A percentile compares a stretch with the other conserved stretches of the same genome.
Evolutionary conservation across 345 rosid genomes (phyloP).

Genomic region (Heritiera littoralis): DNA sequence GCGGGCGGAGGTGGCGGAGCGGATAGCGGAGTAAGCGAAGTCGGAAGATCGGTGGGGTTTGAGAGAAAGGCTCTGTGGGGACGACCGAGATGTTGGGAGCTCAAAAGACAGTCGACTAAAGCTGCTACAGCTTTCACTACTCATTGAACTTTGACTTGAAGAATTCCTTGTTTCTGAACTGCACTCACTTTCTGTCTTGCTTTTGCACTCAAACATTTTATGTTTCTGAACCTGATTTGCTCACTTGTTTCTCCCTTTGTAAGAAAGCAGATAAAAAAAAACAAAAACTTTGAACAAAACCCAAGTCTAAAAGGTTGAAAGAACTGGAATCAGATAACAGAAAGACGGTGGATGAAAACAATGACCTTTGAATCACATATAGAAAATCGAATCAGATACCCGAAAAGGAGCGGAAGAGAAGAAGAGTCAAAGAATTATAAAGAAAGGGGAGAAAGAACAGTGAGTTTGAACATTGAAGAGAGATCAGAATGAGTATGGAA

Average conservation of each 20-base stretch:
- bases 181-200: conserved; percentile 44
- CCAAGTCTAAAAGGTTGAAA: not conserved
- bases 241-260: conserved; percentile 9
- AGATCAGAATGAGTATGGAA: not conserved
- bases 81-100: conserved; percentile 35
- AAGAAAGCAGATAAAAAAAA: not conserved
- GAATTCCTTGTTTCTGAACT: conserved; percentile 52
- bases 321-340: conserved; percentile 3
- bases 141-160: conserved; percentile 57
- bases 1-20: conserved; percentile 44
- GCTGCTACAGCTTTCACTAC: conserved; percentile 67
- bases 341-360: not conserved
- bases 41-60: conserved; percentile 89
- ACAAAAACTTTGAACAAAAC: not conserved
- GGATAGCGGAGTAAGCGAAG: conserved; percentile 75
- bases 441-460: not conserved
- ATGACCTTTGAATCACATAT: not conserved
- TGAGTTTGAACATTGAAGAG: not conserved
- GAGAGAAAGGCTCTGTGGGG: conserved; percentile 47
- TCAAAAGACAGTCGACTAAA: conserved; percentile 85
- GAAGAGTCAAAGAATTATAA: not conserved
- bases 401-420: not conserved
- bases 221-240: conserved; percentile 8
- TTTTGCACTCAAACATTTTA: conserved; percentile 41
- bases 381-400: conserved; percentile 7